Evolutionary conservation across 176 grass and related monocot genomes (phyloP), one percentile per base, ranked within the genome.

Genomic region (Paspalum vaginatum): DNA sequence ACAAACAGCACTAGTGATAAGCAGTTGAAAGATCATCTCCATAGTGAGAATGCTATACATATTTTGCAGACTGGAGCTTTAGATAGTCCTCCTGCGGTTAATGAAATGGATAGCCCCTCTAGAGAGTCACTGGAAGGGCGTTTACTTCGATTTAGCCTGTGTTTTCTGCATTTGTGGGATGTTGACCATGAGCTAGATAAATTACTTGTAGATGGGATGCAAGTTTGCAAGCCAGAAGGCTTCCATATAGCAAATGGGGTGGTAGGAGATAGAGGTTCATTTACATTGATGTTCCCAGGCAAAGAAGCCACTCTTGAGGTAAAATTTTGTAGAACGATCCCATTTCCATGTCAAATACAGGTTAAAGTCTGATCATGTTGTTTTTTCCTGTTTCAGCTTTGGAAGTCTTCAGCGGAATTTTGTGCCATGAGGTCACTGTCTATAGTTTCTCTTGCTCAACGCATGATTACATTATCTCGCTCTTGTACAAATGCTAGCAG

Each of bases 131-230:
- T 89, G 53, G 94, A 97, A 89, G 91, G 89, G 64, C 70, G 85
- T 61, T 82, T 97, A 71, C 83, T 97, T 82, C 84, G 94, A 70
- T 97, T 97, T 82, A 90, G 94, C 75, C 91, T 97, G 86, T 97
- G 91, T 75, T 97, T 97, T 92, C 57, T 97, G 64, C 94, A 97
- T 90, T 88, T 97, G 67, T 97, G 94, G 94, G 91, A 71, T 89
- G 73, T 94, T 84, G 94, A 97, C 82, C 21, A 55, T 46, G 91
- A 97, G 51, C 83, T 97, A 81, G 94, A 97, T 62, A 94, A 79
- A 88, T 85, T 97, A 81, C 75, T 97, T 67, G 83, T 92, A 64
- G 89, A 97, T 69, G 94, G 92, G 80, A 94, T 97, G 94, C 88
- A 88, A 88, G 87, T 97, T 88, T 92, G 89, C 82, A 97, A 97